Percentiles rank a stretch among this genome's conserved stretches.
Evolutionary conservation across 208 protist genomes (phyloP).

Genomic region (Crithidia thermophila): DNA sequence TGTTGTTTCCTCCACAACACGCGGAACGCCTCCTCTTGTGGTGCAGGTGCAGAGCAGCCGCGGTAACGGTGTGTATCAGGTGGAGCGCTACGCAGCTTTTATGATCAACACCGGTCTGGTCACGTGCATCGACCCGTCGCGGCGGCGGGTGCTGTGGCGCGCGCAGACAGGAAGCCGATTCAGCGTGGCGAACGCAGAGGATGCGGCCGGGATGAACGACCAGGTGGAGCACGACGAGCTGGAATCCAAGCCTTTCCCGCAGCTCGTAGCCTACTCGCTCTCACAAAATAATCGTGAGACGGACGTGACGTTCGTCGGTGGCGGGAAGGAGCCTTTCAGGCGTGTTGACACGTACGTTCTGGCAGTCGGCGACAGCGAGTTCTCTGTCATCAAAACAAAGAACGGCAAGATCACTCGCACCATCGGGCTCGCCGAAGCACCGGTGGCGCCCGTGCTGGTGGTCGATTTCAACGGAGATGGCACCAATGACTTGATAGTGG

Average conservation of each 20-base stretch:
- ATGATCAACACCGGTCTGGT: conserved; percentile 86
- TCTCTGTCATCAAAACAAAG: conserved; percentile 64
- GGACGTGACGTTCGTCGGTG: conserved; percentile 47
- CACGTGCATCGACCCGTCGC: conserved; percentile 81
- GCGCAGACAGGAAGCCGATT: conserved; percentile 73
- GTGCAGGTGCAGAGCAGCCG: conserved; percentile 71
- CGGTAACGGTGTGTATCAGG: conserved; percentile 54
- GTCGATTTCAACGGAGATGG: conserved; percentile 90
- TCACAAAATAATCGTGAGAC: conserved; percentile 50
- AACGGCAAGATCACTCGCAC: conserved; percentile 66
- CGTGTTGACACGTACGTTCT: conserved; percentile 80
- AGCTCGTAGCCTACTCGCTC: conserved; percentile 76
- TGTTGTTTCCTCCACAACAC: conserved; percentile 54
- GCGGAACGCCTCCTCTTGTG: conserved; percentile 66
- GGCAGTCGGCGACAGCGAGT: conserved; percentile 69
- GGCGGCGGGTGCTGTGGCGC: conserved; percentile 80
- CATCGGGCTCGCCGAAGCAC: conserved; percentile 51
- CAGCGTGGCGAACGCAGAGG: conserved; percentile 20
- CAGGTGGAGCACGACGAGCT: conserved; percentile 23
- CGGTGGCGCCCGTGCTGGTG: conserved; percentile 77
- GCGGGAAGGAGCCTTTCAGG: conserved; percentile 47
- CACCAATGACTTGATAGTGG: conserved; percentile 87
- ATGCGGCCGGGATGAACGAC: conserved; percentile 34
- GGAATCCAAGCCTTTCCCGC: conserved; percentile 51
- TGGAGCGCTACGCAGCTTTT: conserved; percentile 84